A percentile compares a stretch with the other conserved stretches of the same genome.
Conservation (phyloP, 2,329 filamentous ascomycete genomes). For the Salinomyces thailandicus region DNA sequence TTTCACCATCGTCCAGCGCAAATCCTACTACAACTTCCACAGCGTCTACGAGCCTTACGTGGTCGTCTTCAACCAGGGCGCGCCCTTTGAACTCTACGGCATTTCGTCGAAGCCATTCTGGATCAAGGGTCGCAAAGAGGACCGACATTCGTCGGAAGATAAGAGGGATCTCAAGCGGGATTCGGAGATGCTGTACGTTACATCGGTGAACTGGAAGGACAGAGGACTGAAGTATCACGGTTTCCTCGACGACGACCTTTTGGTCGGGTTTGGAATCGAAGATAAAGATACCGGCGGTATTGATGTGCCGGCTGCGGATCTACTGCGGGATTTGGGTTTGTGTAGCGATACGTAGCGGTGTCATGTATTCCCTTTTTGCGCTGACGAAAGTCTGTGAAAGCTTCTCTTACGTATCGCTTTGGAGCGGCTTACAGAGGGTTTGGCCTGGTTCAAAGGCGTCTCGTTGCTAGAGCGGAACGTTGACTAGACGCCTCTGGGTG, state of each 20-base stretch:
- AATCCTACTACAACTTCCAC: conserved; percentile 40
- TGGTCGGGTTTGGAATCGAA: conserved; percentile 48
- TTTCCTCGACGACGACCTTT: conserved; percentile 45
- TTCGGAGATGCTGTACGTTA: conserved; percentile 50
- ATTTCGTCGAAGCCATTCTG: conserved; percentile 44
- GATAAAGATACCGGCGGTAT: conserved; percentile 41
- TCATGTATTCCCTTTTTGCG: no score
- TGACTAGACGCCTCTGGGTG: no score
- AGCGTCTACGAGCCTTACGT: conserved; percentile 47
- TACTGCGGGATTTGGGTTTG: conserved; percentile 34
- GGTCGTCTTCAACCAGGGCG: conserved; percentile 39
- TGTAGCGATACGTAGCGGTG: conserved; percentile 2
- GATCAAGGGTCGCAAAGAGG: conserved; percentile 41
- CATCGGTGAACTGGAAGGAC: conserved; percentile 46
- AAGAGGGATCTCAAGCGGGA: conserved; percentile 20
- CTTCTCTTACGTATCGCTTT: no score
- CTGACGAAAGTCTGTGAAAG: no score
- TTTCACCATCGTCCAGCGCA: conserved; percentile 46
- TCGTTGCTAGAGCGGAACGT: no score
- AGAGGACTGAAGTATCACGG: conserved; percentile 43
- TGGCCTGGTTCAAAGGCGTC: no score
- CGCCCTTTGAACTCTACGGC: conserved; percentile 43
- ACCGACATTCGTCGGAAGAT: no score
- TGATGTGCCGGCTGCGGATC: conserved; percentile 41
- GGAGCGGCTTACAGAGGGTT: no score